phyloP scores from a whole-genome alignment of 228 moss, liverwort and hornwort genomes.

The Sphagnum fallax region DNA sequence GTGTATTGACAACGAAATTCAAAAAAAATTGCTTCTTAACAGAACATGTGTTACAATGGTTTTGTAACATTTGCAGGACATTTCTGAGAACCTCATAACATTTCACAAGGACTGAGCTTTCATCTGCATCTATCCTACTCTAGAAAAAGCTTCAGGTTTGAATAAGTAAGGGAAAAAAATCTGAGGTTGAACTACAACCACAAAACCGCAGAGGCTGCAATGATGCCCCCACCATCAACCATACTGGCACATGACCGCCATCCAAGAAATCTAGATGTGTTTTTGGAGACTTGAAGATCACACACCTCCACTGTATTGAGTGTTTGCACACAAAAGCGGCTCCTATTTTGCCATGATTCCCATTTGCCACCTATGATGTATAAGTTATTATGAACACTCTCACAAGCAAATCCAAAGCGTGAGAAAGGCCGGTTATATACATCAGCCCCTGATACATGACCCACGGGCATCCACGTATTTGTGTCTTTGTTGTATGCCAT shows the following conservation, averaged over 20 bases:
- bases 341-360: constrained; percentile 28
- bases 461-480: constrained; percentile 39
- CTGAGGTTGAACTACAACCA: constrained; percentile 24
- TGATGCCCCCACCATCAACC: constrained; percentile 25
- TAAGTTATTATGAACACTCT: constrained; percentile 42
- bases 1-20: too few relatives aligned
- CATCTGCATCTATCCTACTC: too few relatives aligned
- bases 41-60: too few relatives aligned
- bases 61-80: too few relatives aligned
- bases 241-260: constrained; percentile 45
- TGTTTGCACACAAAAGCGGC: constrained; percentile 19
- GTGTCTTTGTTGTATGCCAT: constrained; percentile 35
- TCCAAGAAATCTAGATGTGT: constrained; percentile 18
- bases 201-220: constrained; percentile 45
- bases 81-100: too few relatives aligned
- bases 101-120: too few relatives aligned
- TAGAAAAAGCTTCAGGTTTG: too few relatives aligned
- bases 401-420: constrained; percentile 49
- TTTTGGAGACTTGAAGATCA: constrained; percentile 15
- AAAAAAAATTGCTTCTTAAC: too few relatives aligned
- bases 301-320: constrained; percentile 56
- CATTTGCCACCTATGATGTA: constrained; percentile 55
- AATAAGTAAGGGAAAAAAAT: too few relatives aligned
- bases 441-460: constrained; percentile 25
- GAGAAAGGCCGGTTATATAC: constrained; percentile 23